A percentile compares a stretch with the other conserved stretches of the same genome.
Evolutionary conservation across 345 rosid species (phyloP).

Genomic region (Boechera divaricarpa): DNA sequence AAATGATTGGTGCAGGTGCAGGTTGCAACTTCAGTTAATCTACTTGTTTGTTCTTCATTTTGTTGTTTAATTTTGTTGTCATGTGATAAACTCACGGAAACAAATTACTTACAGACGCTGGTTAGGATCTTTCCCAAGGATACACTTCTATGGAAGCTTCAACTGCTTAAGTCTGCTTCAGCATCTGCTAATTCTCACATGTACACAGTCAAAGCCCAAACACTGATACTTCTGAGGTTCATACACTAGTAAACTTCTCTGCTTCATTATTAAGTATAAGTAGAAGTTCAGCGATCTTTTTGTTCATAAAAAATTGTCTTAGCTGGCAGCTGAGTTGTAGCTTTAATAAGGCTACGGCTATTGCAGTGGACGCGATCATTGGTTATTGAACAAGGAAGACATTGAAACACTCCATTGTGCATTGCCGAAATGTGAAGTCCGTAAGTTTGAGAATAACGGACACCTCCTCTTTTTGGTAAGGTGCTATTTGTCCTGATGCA

Average conservation of each 20-base stretch:
- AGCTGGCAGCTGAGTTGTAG: conserved; percentile 6
- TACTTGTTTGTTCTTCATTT: neutral
- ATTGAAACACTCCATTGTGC: conserved; percentile 53
- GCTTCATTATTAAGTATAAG: conserved; percentile 14
- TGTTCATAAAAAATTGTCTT: neutral
- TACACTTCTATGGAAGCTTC: conserved; percentile 81
- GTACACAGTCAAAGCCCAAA: conserved; percentile 60
- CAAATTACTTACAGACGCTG: conserved; percentile 56
- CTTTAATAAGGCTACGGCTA: conserved; percentile 2
- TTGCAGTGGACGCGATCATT: conserved; percentile 72
- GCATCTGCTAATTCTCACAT: conserved; percentile 61
- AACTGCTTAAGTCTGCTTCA: conserved; percentile 65
- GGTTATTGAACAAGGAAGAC: conserved; percentile 71
- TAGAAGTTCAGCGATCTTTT: neutral
- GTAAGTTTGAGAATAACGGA: conserved; percentile 57
- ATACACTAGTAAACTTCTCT: conserved; percentile 23
- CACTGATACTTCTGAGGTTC: conserved; percentile 68
- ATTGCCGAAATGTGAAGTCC: conserved; percentile 57
- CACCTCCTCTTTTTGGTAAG: conserved; percentile 81
- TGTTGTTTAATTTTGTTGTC: neutral
- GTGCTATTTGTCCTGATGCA: conserved; percentile 33
- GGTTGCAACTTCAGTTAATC: no score
- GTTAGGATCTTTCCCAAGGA: conserved; percentile 61
- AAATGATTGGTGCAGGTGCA: neutral
- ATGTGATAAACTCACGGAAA: conserved; percentile 3